Evolutionary conservation across 352 stramenopile species (phyloP).

Genomic region (Phytopythium sindhum): DNA sequence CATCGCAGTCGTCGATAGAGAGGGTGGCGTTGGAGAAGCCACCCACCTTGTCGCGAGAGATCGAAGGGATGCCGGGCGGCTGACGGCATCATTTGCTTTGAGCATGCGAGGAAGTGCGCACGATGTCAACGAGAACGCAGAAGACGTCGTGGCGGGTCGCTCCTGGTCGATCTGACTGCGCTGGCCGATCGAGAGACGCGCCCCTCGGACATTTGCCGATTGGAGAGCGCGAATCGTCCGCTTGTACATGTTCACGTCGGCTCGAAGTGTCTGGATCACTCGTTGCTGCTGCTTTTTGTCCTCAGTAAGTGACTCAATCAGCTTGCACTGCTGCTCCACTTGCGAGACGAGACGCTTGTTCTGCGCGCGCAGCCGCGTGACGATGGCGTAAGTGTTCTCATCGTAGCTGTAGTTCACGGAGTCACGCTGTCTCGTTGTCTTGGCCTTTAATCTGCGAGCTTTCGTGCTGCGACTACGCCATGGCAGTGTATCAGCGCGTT

Average conservation of each 20-base stretch:
- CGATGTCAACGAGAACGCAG: not conserved
- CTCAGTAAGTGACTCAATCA: conserved; percentile 34
- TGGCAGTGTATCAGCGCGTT: not conserved
- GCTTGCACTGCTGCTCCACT: conserved; percentile 51
- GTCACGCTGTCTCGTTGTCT: not conserved
- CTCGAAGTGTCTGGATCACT: conserved; percentile 35
- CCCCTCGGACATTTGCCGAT: not conserved
- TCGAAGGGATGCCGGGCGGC: not conserved
- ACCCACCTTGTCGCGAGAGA: not conserved
- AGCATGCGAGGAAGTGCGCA: not conserved
- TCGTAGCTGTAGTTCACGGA: conserved; percentile 28
- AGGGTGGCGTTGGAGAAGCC: not conserved
- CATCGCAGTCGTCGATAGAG: not conserved
- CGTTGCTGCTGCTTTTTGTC: conserved; percentile 50
- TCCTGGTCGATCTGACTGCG: not conserved
- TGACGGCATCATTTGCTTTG: not conserved
- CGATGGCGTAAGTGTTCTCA: conserved; percentile 49
- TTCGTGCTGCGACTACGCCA: not conserved
- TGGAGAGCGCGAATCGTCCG: conserved; percentile 41
- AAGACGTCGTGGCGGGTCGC: not conserved
- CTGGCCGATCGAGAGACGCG: conserved; percentile 1
- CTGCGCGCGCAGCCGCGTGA: conserved; percentile 37
- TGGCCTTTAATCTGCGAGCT: not conserved
- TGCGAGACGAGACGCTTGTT: conserved; percentile 47
- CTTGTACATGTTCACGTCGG: conserved; percentile 44